phyloP scores from a whole-genome alignment of 345 rosid species.

The Orychophragmus violaceus region DNA sequence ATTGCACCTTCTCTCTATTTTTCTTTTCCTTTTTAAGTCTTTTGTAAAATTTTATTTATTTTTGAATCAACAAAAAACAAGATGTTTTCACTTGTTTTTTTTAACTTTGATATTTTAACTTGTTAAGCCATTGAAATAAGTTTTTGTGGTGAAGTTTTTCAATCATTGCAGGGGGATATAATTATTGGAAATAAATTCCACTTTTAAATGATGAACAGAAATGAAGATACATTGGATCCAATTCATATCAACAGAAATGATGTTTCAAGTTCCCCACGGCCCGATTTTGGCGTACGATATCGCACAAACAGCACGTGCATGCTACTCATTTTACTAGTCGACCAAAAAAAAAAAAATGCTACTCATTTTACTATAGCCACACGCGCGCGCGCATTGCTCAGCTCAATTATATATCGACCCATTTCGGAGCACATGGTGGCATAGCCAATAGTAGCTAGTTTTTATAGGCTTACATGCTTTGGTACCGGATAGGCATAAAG shows the following conservation, averaged over 20 bases:
- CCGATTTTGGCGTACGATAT: constrained; percentile 23
- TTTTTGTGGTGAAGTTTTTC: not conserved
- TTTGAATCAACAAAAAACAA: not conserved
- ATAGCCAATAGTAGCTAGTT: constrained; percentile 14
- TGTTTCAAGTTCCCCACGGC: constrained; percentile 15
- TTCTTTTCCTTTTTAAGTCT: not conserved
- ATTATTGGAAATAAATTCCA: not conserved
- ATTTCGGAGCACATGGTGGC: not conserved
- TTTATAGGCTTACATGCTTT: not conserved
- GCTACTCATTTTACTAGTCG: constrained; percentile 6
- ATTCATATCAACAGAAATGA: constrained; percentile 1
- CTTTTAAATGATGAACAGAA: not conserved
- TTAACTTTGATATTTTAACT: too few relatives aligned
- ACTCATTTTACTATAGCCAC: constrained; percentile 4
- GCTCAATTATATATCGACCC: constrained; percentile 14
- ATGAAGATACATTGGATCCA: constrained; percentile 25
- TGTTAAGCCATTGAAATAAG: not conserved
- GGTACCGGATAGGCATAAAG: not conserved
- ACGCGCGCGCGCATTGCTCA: constrained; percentile 12
- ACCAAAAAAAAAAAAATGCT: too few relatives aligned
- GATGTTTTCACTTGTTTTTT: not conserved
- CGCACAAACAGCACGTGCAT: constrained; percentile 17
- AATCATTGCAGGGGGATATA: not conserved
- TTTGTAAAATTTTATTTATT: not conserved
- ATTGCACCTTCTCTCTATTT: not conserved